Percentiles rank a stretch among this genome's conserved stretches.
These are phyloP conservation scores for Barnettozyma sp. DNA, from an alignment of 805 yeast species.

Conservation along the genomic window DNA sequence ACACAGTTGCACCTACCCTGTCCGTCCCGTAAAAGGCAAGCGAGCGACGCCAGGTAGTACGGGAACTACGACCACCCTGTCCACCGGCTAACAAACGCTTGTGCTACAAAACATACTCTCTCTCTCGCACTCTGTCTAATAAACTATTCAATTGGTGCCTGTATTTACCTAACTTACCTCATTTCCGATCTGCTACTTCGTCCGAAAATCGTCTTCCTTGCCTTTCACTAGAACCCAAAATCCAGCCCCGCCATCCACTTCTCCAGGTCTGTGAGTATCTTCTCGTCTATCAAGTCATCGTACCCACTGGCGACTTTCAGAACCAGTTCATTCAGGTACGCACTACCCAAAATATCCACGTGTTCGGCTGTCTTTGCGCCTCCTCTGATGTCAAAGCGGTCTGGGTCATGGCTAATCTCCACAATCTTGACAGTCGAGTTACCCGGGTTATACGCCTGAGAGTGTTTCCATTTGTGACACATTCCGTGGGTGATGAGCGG, in stretches of 20 bases:
- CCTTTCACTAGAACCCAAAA: constrained; percentile 17
- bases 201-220: too few relatives aligned
- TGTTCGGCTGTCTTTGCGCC: constrained; percentile 98
- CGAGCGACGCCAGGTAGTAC: too few relatives aligned
- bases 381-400: constrained; percentile 88
- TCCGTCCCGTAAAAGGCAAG: too few relatives aligned
- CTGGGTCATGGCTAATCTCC: constrained; percentile 92
- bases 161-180: too few relatives aligned
- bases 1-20: too few relatives aligned
- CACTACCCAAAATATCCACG: constrained; percentile 91
- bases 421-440: constrained; percentile 66
- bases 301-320: constrained; percentile 76
- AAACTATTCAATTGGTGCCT: too few relatives aligned
- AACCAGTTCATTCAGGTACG: constrained; percentile 83
- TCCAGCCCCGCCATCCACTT: constrained; percentile 43
- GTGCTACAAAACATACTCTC: too few relatives aligned
- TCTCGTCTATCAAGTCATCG: constrained; percentile 60
- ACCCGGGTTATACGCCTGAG: constrained; percentile 76
- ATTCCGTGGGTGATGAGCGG: constrained; percentile 80
- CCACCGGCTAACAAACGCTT: too few relatives aligned
- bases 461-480: constrained; percentile 85
- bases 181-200: too few relatives aligned
- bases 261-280: constrained; percentile 49
- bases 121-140: too few relatives aligned
- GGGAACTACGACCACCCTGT: too few relatives aligned